Base-by-base conservation (phyloP, 2,329 filamentous ascomycete genomes). In the Escovopsis sp. region DNA sequence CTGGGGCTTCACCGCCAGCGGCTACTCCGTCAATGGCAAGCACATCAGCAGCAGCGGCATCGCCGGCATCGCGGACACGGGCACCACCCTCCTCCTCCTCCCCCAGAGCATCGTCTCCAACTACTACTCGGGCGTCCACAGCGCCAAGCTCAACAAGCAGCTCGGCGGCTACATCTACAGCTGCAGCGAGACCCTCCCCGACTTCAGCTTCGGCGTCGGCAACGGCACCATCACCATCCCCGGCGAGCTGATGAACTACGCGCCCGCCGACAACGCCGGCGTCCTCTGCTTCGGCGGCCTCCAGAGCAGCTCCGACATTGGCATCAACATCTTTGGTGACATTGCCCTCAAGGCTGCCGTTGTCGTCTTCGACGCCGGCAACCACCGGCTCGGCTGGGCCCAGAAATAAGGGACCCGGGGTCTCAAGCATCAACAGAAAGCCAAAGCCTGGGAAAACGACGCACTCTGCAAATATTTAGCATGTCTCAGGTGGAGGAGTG, bases 281-380 rank as follows among this genome's bases (percentile, higher is more conserved):
- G 25, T 16, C 10, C 72, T 66, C 43, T 84, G 79, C 64, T 82
- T 79, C 48, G 79, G 78, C 46, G 79, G 78, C 50, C 61, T 84
- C 14, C 79, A 84, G 62, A 66, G 70, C 37, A 76, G 71, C 42
- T 62, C 65, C 15, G 43, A 20, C 13, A 41, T 44, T 12, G 47
- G 46, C 40, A 63, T 68, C 25, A 72, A 77, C 58, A 79, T 84
- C 52, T 75, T 71, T 52, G 72, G 72, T 13, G 72, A 76, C 50
- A 65, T 75, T 46, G 70, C 76, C 51, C 72, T 76, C 60, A 75
- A 75, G 61, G 68, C 69, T 34, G 68, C 73, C 48, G 72, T 74
- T 48, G 68, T 74, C 14, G 71, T 66, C 15, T 74, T 74, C 53
- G 68, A 74, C 50, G 65, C 60, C 30, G 71, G 69, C 38, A 72